Conservation (phyloP, 2,329 filamentous ascomycete species). For the Pyrenophora seminiperda region DNA sequence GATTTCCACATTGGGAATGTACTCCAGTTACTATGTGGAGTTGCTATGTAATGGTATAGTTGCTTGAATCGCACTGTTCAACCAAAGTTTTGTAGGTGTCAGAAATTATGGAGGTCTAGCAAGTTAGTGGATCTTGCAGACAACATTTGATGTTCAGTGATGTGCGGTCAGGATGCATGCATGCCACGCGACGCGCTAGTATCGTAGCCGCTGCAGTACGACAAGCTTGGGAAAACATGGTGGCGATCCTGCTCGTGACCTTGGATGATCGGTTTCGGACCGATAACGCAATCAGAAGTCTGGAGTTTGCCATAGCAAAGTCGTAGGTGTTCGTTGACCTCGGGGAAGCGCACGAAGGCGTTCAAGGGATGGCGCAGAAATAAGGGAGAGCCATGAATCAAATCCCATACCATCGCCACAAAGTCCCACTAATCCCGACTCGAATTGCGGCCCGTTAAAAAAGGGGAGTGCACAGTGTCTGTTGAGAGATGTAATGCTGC, state of each 20-base stretch:
- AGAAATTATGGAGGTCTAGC: neutral
- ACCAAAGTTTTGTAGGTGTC: neutral
- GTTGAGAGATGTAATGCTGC: neutral
- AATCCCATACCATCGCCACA: conserved; percentile 1
- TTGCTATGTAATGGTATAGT: neutral
- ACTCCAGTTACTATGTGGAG: neutral
- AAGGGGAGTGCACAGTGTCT: neutral
- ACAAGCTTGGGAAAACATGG: neutral
- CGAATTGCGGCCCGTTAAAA: neutral
- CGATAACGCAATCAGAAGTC: neutral
- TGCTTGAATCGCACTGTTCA: neutral
- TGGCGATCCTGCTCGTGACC: neutral
- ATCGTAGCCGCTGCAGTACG: neutral
- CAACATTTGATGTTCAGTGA: neutral
- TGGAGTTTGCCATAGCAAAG: neutral
- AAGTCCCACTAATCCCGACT: conserved; percentile 1
- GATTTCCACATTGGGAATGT: neutral
- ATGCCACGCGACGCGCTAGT: conserved; percentile 1
- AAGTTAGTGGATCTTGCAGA: neutral
- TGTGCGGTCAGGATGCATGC: conserved; percentile 1
- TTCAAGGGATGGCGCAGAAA: neutral
- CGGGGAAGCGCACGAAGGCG: neutral
- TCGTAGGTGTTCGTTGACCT: conserved; percentile 1
- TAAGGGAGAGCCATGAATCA: neutral
- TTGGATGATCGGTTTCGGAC: neutral